Conservation (phyloP, 78 protist genomes). For the Dictyostelium capitatum region DNA sequence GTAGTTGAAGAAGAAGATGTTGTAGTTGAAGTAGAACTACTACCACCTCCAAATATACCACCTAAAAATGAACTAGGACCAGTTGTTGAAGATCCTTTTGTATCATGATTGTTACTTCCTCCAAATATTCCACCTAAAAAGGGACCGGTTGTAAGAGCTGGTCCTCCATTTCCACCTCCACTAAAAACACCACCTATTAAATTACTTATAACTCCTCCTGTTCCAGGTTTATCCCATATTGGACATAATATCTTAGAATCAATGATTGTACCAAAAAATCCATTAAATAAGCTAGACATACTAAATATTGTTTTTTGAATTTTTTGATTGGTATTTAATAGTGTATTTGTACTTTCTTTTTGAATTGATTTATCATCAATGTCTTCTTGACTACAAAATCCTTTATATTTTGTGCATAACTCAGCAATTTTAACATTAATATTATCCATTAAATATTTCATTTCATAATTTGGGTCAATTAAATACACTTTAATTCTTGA, state of each 20-base stretch:
- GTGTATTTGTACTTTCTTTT: neutral
- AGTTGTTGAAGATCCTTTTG: neutral
- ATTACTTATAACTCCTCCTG: neutral
- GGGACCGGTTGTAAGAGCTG: neutral
- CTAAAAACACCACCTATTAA: neutral
- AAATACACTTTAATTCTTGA: conserved; percentile 5
- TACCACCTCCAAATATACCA: neutral
- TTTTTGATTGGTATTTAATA: neutral
- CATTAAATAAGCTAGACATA: neutral
- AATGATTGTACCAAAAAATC: neutral
- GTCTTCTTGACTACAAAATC: neutral
- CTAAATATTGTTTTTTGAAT: neutral
- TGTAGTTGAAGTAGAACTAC: too few species aligned
- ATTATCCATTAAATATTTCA: neutral
- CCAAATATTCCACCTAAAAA: too few species aligned
- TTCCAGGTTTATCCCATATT: neutral
- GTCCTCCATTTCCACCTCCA: neutral
- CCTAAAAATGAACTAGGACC: neutral
- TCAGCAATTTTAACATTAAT: neutral
- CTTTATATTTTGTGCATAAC: neutral
- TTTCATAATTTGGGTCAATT: neutral
- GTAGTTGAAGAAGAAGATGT: neutral
- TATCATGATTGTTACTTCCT: neutral
- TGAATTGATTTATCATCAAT: neutral
- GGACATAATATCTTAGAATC: conserved; percentile 1